A percentile compares a stretch with the other conserved stretches of the same genome.
Conservation (phyloP, 805 yeast genomes). For the Yarrowia keelungensis region DNA sequence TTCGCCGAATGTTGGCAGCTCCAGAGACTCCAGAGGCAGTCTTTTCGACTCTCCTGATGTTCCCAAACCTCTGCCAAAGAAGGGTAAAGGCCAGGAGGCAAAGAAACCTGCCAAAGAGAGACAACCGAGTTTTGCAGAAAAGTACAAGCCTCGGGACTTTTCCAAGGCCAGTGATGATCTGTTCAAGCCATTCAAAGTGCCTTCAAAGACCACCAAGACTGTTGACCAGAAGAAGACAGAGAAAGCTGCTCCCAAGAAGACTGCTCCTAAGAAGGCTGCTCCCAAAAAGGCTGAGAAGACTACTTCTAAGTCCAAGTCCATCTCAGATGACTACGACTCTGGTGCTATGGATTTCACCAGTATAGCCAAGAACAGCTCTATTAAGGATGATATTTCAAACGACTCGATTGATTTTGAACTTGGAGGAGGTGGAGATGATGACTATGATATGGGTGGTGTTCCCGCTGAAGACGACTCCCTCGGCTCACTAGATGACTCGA, state of each 20-base stretch:
- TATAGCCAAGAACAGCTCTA: not conserved
- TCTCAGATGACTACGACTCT: not conserved
- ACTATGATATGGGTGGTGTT: not conserved
- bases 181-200: not conserved
- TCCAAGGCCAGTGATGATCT: not conserved
- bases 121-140: not conserved
- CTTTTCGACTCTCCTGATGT: not conserved
- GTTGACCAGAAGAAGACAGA: no score
- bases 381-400: not conserved
- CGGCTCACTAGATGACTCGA: not conserved
- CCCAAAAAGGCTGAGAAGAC: no score
- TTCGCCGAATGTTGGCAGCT: not conserved
- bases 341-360: slow-evolving; percentile 16
- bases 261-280: no score
- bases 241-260: no score
- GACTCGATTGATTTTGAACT: not conserved
- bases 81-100: not conserved
- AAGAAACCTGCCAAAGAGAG: not conserved
- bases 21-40: slow-evolving; percentile 9
- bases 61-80: not conserved
- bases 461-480: not conserved
- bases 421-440: not conserved
- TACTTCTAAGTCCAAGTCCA: no score
- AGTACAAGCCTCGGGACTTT: slow-evolving; percentile 3
- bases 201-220: not conserved